Base-by-base conservation (phyloP, 495 filamentous ascomycete species). In the Podospora conica region DNA sequence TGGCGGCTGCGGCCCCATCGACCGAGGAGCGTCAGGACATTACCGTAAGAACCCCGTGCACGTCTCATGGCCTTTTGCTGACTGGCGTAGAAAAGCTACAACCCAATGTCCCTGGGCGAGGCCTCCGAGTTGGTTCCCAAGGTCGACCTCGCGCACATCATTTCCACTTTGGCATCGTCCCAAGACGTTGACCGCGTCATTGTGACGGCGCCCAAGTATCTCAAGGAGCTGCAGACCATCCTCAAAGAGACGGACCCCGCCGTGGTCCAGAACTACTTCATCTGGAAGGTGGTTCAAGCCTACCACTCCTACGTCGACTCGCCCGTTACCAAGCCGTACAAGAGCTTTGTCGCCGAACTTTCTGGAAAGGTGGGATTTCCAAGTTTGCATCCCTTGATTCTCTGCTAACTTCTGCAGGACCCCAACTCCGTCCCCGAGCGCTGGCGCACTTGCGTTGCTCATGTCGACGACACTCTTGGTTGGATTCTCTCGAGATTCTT, bases 401-500 rank as follows among this genome's bases (percentile, higher is more conserved):
- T 2, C 6, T n/a, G 40, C 40, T 48, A 48, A 48, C 40, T n/a
- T 15, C 5, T 3, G 22, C 21, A 54, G 24, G 53, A 40, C 61
- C 85, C 87, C 1, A 77, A 89, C 60, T 84, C 88, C 0, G 80
- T 77, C 27, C 78, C 86, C 28, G 89, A 91, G 57, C 78, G 89
- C 63, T 91, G 89, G 89, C 82, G 87, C 69, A 89, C 85, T 33
- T 91, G 89, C 68, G 81, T 90, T 58, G 69, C 67, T 9, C 75
- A 78, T 55, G 78, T 88, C 6, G 88, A 90, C 71, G 70, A 76
- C 21, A 82, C 81, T 6, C 77, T 91, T 24, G 80, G 81, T 28
- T 84, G 80, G 82, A 79, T 84, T 31, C 70, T 84, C 1, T 90
- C 88, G 69, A 83, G 86, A 53, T 90, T 91, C 70, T 91, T 87